Conservation (phyloP, 116 monocot genomes). For the Iris pallida region DNA sequence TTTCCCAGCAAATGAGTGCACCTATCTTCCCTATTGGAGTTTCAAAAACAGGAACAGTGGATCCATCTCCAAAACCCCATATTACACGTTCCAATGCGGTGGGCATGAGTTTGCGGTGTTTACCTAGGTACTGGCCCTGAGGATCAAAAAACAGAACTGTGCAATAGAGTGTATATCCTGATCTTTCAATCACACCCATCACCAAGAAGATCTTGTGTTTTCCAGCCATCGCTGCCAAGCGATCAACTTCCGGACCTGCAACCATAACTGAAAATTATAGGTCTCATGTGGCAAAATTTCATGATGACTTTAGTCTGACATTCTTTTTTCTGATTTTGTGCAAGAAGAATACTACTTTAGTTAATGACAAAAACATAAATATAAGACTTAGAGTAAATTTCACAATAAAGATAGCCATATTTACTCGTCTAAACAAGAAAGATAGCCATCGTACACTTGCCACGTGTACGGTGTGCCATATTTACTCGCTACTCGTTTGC, state of each 20-base stretch:
- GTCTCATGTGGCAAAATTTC: neutral
- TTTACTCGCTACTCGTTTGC: too few relatives aligned
- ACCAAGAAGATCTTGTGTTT: slow-evolving; percentile 91
- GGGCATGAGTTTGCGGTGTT: slow-evolving; percentile 95
- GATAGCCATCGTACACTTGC: too few relatives aligned
- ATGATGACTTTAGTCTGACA: neutral
- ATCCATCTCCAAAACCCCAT: slow-evolving; percentile 99
- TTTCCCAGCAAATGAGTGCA: slow-evolving; percentile 99
- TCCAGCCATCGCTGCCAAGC: slow-evolving; percentile 79
- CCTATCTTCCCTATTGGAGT: slow-evolving; percentile 91
- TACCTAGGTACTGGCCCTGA: slow-evolving; percentile 82
- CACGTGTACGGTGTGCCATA: too few relatives aligned
- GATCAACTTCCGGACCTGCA: slow-evolving; percentile 90
- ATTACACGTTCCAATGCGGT: slow-evolving; percentile 85
- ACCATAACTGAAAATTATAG: neutral
- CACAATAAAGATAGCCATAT: too few relatives aligned
- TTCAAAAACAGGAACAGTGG: slow-evolving; percentile 92
- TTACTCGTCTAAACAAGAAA: too few relatives aligned
- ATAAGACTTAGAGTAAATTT: neutral
- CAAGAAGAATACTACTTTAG: neutral
- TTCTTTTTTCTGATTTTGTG: neutral
- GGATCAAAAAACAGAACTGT: slow-evolving; percentile 87
- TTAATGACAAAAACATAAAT: neutral
- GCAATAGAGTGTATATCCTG: slow-evolving; percentile 89
- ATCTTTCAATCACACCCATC: slow-evolving; percentile 95